These are phyloP conservation scores for Clarireedia monteithiana DNA, from an alignment of 2,329 filamentous ascomycete genomes.

Conservation along the genomic window DNA sequence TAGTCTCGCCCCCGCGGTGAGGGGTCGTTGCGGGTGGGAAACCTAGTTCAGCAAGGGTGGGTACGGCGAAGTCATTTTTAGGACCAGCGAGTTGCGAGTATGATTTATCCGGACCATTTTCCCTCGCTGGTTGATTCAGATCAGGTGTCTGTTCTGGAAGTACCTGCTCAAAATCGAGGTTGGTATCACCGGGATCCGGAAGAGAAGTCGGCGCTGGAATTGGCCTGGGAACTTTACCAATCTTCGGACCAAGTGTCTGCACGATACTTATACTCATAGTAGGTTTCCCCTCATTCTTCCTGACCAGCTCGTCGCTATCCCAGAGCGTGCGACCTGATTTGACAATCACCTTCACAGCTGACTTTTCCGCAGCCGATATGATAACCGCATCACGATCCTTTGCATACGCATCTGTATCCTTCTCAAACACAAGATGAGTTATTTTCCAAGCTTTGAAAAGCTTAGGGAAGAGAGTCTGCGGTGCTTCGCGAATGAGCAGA, in stretches of 20 bases:
- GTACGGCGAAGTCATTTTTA: slow-evolving; percentile 60
- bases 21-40: slow-evolving; percentile 60
- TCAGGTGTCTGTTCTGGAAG: slow-evolving; percentile 45
- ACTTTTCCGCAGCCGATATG: slow-evolving; percentile 48
- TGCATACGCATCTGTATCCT: slow-evolving; percentile 68
- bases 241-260: slow-evolving; percentile 51
- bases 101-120: slow-evolving; percentile 41
- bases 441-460: slow-evolving; percentile 67
- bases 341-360: slow-evolving; percentile 61
- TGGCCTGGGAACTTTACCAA: slow-evolving; percentile 54
- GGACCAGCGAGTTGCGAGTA: slow-evolving; percentile 58
- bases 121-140: slow-evolving; percentile 50
- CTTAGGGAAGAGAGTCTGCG: slow-evolving; percentile 63
- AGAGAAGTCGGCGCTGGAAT: slow-evolving; percentile 50
- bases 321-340: slow-evolving; percentile 61
- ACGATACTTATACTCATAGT: slow-evolving; percentile 69
- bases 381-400: slow-evolving; percentile 55
- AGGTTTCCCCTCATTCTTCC: slow-evolving; percentile 57
- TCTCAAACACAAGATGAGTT: slow-evolving; percentile 71
- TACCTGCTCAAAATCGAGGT: slow-evolving; percentile 50
- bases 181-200: slow-evolving; percentile 58
- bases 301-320: slow-evolving; percentile 63
- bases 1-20: slow-evolving; percentile 63
- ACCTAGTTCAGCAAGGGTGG: slow-evolving; percentile 63
- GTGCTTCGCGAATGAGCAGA: slow-evolving; percentile 63